Evolutionary conservation across 768 basidiomycete species (phyloP).

Genomic region (Lactarius hengduanensis): DNA sequence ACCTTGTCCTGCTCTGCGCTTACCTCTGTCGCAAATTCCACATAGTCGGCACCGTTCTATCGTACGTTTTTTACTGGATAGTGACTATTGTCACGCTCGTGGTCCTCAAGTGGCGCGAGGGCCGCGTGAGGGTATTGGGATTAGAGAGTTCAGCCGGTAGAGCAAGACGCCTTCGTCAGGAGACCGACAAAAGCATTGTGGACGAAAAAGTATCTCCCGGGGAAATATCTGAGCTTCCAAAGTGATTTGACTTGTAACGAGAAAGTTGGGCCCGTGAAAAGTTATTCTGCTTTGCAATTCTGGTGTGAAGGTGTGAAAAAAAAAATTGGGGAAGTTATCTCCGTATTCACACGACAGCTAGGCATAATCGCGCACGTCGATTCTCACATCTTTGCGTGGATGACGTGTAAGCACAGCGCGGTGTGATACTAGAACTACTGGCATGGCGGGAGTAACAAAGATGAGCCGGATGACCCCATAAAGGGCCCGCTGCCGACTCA

Average conservation of each 20-base stretch:
- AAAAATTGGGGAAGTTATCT: neutral
- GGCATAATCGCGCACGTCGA: too few relatives aligned
- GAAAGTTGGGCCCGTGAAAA: neutral
- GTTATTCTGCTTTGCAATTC: neutral
- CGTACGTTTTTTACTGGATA: conserved; percentile 93
- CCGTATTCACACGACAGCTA: neutral
- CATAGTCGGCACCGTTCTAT: conserved; percentile 71
- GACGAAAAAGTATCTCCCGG: conserved; percentile 13
- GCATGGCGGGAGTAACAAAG: neutral
- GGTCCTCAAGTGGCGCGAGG: conserved; percentile 57
- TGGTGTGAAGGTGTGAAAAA: neutral
- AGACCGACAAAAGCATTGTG: neutral
- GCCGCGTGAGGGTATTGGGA: conserved; percentile 21
- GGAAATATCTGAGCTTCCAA: conserved; percentile 22
- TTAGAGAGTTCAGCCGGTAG: conserved; percentile 18
- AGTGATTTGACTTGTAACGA: conserved; percentile 1
- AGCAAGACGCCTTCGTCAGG: conserved; percentile 19
- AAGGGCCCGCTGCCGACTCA: too few relatives aligned
- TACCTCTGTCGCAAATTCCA: neutral
- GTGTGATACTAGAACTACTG: neutral
- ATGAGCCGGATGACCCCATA: too few relatives aligned
- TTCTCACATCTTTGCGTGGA: neutral
- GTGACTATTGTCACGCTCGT: conserved; percentile 68
- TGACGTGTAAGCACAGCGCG: neutral
- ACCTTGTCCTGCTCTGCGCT: conserved; percentile 1